These are phyloP conservation scores for Lepiota brunneoincarnata DNA, from an alignment of 768 basidiomycete species.

Conservation along the genomic window DNA sequence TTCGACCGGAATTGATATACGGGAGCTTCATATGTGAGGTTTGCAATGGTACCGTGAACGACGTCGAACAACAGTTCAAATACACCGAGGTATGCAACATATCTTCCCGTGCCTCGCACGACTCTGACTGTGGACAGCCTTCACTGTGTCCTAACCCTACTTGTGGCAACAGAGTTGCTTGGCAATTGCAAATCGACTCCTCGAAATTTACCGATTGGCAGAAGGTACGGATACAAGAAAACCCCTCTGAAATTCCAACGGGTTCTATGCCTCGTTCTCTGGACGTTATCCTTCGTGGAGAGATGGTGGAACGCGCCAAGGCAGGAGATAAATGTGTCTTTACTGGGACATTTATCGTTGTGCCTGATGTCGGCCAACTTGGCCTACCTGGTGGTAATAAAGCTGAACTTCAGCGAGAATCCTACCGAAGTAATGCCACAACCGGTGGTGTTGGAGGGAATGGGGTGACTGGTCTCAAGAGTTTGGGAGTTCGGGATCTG, in stretches of 20 bases:
- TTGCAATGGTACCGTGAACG: constrained; percentile 82
- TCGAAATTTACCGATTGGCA: constrained; percentile 99
- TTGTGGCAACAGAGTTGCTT: constrained; percentile 85
- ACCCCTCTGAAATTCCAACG: constrained; percentile 97
- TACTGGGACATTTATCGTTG: constrained; percentile 96
- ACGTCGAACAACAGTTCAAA: constrained; percentile 99
- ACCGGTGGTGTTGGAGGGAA: constrained; percentile 66
- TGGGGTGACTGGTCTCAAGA: constrained; percentile 94
- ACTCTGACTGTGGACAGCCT: constrained; percentile 50
- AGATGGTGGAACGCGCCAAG: constrained; percentile 97
- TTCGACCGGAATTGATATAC: constrained; percentile 89
- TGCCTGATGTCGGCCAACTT: constrained; percentile 96
- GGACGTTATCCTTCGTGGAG: constrained; percentile 92
- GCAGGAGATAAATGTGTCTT: constrained; percentile 99
- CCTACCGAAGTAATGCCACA: constrained; percentile 57
- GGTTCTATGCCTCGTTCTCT: constrained; percentile 97
- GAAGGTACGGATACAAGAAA: constrained; percentile 98
- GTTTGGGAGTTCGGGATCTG: constrained; percentile 89
- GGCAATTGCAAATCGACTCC: constrained; percentile 94
- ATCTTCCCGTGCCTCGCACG: constrained; percentile 10
- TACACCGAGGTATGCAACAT: constrained; percentile 80
- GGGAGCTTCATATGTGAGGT: constrained; percentile 93
- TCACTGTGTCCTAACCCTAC: constrained; percentile 91
- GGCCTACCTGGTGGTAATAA: constrained; percentile 93
- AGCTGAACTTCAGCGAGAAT: constrained; percentile 87